Base-by-base conservation (phyloP, 768 basidiomycete species). In the Baorangia bicolor region DNA sequence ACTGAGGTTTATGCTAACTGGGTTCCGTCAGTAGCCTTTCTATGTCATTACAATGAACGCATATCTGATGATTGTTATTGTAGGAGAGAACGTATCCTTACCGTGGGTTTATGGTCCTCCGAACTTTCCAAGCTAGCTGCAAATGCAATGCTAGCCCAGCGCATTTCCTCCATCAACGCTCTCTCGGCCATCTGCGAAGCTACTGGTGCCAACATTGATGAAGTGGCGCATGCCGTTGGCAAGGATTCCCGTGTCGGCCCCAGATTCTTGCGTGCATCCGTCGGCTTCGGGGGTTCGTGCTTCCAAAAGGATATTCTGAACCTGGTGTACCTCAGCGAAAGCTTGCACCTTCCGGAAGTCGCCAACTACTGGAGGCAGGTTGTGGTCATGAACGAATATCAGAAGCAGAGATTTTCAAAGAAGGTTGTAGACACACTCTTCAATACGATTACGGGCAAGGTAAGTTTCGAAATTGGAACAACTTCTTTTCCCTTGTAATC, bases 261-360 rank as follows among this genome's bases (percentile, higher is more conserved):
- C 64, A 96, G 90, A 73, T 99, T 99, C 84, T 79, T 99, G 68
- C 93, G 91, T 70, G 91, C 93, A 39, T 90, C 88, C 46, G 94
- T 97, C 65, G 96, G 97, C 21, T 99, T 99, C 66, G 96, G 97
- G 58, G 97, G 97, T 35, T 92, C 90, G 13, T 99, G 96, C 78
- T 99, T 99, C 91, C 96, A 98, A 77, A 98, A 99, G 74, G 96
- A 99, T 69, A 98, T 98, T 74, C 86, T 99, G 68, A 99, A 99
- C 79, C 81, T 99, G 58, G 97, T 98, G 42, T 99, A 99, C 78
- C 85, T 99, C 41, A 89, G 86, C 69, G 95, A 98, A 77, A 93
- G 90, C 59, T 76, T 93, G 52, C 94, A 98, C 75, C 81, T 99
- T 51, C 94, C 95, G 37, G 94, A 98, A 73, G 95, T 99, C 27